Base-by-base conservation (phyloP, 176 grass and related monocot genomes). In the Carex kokanica region DNA sequence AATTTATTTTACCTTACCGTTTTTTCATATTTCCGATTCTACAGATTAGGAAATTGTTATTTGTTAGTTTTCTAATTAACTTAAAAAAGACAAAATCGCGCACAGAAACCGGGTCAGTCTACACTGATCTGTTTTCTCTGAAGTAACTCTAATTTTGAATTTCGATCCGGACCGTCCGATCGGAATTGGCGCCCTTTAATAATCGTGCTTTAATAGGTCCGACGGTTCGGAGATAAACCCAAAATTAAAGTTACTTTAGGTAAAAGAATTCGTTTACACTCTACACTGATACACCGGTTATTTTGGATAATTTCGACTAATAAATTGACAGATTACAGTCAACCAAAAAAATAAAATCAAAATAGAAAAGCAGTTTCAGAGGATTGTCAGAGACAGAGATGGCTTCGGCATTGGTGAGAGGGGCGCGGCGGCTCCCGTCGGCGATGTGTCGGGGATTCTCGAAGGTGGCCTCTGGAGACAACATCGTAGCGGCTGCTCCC, bases 351-450 rank as follows among this genome's bases (percentile, higher is more conserved):
- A 25, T 32, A 34, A 34, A 65, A 14, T 6, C 3, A 36, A 36
- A 67, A 16, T 7, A 13, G 17, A 67, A 34, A 16, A 32, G 4
- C 5, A 36, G 2, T 7, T 6, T 13, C 9, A 65, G 10, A 4
- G 13, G 12, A 5, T 32, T 65, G 25, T 32, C 27, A 17, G 12
- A 47, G 63, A 43, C 43, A 78, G 85, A 47, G 24, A 98, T 98
- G 95, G 95, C 90, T 55, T 92, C 92, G 81, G 78, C 86, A 56
- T 63, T 98, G 78, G 29, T 83, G 78, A 92, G 90, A 83, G 86
- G 43, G 41, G 86, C 90, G 79, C 72, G 68, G 64, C 41, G 90
- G 0, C 78, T 89, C 18, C 32, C 89, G 40, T 10, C 84, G 53
- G 79, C 84, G 54, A 78, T 83, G 77, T 21, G 29, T 59, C 84